Conservation (phyloP, 2,329 filamentous ascomycete species). For the Scytalidium lignicola region DNA sequence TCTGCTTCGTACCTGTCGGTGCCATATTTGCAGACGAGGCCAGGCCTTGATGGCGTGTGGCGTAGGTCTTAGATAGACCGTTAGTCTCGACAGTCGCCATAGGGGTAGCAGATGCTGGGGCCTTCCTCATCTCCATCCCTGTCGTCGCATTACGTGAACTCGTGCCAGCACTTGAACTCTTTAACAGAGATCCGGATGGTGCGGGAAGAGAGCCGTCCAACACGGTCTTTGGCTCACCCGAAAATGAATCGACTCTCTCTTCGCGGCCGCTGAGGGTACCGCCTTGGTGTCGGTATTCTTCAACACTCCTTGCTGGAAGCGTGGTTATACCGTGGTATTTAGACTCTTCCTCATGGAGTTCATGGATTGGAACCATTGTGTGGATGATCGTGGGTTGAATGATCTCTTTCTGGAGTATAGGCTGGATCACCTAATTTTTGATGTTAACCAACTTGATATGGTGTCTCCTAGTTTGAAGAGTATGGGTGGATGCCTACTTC, state of each 20-base stretch:
- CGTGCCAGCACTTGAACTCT: no score
- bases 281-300: conserved; percentile 54
- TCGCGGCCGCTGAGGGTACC: conserved; percentile 49
- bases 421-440: conserved; percentile 51
- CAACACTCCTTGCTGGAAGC: conserved; percentile 58
- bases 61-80: no score
- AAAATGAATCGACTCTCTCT: conserved; percentile 53
- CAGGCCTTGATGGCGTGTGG: no score
- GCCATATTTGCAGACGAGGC: no score
- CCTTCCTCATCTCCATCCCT: no score
- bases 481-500: conserved; percentile 7
- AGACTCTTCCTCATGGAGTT: conserved; percentile 62
- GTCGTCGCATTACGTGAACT: no score
- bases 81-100: no score
- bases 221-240: conserved; percentile 53
- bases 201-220: conserved; percentile 24
- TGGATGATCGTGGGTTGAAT: conserved; percentile 64
- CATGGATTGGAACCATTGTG: conserved; percentile 67
- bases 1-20: no score
- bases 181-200: no score
- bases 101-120: no score
- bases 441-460: not conserved
- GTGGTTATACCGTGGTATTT: conserved; percentile 61
- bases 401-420: conserved; percentile 64
- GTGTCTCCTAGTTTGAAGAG: not conserved